Conservation (phyloP, 2,329 filamentous ascomycete species). For the Anisogramma anomala region DNA sequence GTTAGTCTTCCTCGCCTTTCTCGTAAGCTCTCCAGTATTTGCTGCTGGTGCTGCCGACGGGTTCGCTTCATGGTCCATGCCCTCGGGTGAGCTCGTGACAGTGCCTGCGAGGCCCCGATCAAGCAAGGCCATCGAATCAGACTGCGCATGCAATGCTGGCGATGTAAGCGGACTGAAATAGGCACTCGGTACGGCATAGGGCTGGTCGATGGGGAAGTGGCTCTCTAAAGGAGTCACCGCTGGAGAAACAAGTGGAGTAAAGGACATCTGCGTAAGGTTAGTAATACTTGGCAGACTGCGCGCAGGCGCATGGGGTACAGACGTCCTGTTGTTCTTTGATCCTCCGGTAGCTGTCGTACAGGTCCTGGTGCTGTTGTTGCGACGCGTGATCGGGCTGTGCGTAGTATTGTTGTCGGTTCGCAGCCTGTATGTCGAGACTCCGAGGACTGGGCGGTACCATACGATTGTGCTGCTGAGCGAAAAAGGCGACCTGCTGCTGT, state of each 20-base stretch:
- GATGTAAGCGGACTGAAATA: constrained; percentile 80
- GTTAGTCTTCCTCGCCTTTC: constrained; percentile 42
- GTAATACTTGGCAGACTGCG: not conserved
- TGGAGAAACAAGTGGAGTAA: constrained; percentile 74
- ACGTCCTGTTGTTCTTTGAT: constrained; percentile 60
- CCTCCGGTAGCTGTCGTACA: constrained; percentile 56
- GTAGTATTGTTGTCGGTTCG: constrained; percentile 43
- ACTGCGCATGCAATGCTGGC: constrained; percentile 65
- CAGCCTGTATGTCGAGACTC: constrained; percentile 63
- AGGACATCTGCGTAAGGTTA: constrained; percentile 47
- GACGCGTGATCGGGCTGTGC: constrained; percentile 39
- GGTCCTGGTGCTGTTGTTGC: constrained; percentile 45
- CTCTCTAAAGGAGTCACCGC: constrained; percentile 69
- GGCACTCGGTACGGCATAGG: constrained; percentile 53
- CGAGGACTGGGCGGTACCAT: constrained; percentile 70
- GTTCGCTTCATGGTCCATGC: constrained; percentile 42
- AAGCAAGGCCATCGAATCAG: constrained; percentile 35
- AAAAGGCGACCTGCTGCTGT: constrained; percentile 46
- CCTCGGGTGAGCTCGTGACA: constrained; percentile 42
- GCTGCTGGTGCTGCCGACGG: constrained; percentile 24
- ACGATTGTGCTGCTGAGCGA: constrained; percentile 39
- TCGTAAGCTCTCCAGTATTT: constrained; percentile 36
- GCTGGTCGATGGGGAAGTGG: constrained; percentile 49
- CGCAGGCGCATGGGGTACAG: constrained; percentile 20
- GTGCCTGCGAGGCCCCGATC: constrained; percentile 28